Evolutionary conservation across 2,329 filamentous ascomycete species (phyloP), one percentile per base, ranked within the genome.

Genomic region (Fusarium sp.): DNA sequence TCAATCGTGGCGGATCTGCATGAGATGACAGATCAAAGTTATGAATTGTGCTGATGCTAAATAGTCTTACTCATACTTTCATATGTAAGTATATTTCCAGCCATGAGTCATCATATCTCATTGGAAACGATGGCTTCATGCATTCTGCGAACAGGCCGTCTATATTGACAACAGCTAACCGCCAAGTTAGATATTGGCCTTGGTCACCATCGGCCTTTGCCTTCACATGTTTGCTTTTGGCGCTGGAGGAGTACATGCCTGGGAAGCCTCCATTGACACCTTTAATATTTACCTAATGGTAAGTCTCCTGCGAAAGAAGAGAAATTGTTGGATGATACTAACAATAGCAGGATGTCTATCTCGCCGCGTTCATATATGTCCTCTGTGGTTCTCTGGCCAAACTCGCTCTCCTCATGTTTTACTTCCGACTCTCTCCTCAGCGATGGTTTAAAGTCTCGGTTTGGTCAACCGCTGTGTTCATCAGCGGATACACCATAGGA

Each of bases 401-500:
- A 51, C 30, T 83, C 6, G 79, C 82, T 1, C 79, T 85, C 8
- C 78, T 84, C 8, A 74, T 82, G 10, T 82, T 85, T 47, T 84
- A 84, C 57, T 74, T 80, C 18, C 78, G 78, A 15, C 72, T 85
- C 4, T 82, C 81, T 3, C 82, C 82, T 0, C 79, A 80, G 24
- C 73, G 45, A 28, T 78, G 78, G 73, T 83, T 83, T 57, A 80
- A 79, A 14, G 60, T 73, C 7, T 73, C 76, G 1, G 75, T 80
- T 13, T 83, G 79, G 72, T 56, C 68, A 3, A 77, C 77, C 1
- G 78, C 82, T 4, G 65, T 73, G 2, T 58, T 83, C 18, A 77
- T 82, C 26, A 64, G 68, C 11, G 74, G 73, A 3, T 83, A 82
- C 62, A 80, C 79, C 10, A 70, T 78, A 18, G 76, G 70, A 33